Evolutionary conservation across 2,329 filamentous ascomycete species (phyloP).

Genomic region (Cladophialophora carrionii): DNA sequence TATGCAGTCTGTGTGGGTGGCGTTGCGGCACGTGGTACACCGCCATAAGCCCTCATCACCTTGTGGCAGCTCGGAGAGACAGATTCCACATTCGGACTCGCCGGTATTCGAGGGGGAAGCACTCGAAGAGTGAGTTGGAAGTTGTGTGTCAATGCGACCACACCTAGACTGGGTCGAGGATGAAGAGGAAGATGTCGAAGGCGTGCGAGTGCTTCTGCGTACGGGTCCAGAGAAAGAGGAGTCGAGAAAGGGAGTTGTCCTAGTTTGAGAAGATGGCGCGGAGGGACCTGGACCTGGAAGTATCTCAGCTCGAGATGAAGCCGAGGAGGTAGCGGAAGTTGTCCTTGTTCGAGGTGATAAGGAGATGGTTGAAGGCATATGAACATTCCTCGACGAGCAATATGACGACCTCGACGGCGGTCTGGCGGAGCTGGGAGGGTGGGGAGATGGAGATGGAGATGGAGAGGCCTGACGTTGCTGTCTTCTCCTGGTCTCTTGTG

Average conservation of each 20-base stretch:
- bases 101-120: not conserved
- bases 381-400: not conserved
- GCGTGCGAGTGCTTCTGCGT: not conserved
- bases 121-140: not conserved
- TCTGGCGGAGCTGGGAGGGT: no score
- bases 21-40: conserved; percentile 1
- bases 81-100: not conserved
- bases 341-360: not conserved
- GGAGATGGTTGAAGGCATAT: not conserved
- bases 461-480: no score
- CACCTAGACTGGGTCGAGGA: not conserved
- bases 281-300: not conserved
- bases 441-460: no score
- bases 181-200: not conserved
- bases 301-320: not conserved
- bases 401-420: no score
- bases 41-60: not conserved
- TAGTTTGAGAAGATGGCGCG: not conserved
- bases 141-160: not conserved
- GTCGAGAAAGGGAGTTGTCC: not conserved
- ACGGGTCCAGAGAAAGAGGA: not conserved
- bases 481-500: no score
- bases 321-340: not conserved
- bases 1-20: conserved; percentile 10
- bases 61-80: not conserved